A percentile compares a stretch with the other conserved stretches of the same genome.
phyloP scores from a whole-genome alignment of 352 stramenopile species.

The Hyaloperonospora brassicae region DNA sequence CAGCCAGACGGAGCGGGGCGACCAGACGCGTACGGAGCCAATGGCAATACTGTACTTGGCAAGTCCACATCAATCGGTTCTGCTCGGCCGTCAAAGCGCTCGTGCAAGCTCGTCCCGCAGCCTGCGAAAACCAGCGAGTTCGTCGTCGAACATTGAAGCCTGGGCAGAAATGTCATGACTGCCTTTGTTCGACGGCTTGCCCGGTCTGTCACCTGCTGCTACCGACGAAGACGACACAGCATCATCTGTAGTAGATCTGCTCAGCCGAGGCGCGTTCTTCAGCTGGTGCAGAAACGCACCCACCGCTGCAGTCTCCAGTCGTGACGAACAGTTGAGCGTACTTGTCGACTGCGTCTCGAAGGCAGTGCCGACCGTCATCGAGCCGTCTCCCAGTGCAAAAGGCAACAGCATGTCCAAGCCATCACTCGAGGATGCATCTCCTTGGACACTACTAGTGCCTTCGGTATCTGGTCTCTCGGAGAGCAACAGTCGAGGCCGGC shows the following conservation, averaged over 20 bases:
- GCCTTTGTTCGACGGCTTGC: conserved; percentile 2
- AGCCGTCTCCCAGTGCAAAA: conserved; percentile 52
- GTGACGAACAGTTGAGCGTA: conserved; percentile 10
- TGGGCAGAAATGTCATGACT: conserved; percentile 6
- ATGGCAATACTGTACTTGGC: conserved; percentile 1
- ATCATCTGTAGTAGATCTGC: conserved; percentile 1
- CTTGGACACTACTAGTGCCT: conserved; percentile 2
- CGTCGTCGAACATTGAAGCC: conserved; percentile 60
- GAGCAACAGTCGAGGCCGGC: conserved; percentile 33
- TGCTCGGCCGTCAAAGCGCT: conserved; percentile 15
- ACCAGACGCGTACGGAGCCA: too few relatives aligned
- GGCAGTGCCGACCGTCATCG: conserved; percentile 30
- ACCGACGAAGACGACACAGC: neutral
- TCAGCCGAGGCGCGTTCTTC: conserved; percentile 64
- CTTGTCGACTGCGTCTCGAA: conserved; percentile 32
- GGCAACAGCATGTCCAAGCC: conserved; percentile 43
- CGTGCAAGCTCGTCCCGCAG: conserved; percentile 60
- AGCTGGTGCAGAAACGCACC: conserved; percentile 74
- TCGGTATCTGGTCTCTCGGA: conserved; percentile 14
- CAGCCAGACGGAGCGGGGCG: too few relatives aligned
- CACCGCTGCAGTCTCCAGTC: conserved; percentile 53
- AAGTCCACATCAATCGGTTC: neutral
- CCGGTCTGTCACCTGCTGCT: neutral
- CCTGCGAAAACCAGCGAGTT: conserved; percentile 60
- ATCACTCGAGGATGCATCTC: conserved; percentile 16